Base-by-base conservation (phyloP, 208 protist species). In the Trypanosoma congolense region DNA sequence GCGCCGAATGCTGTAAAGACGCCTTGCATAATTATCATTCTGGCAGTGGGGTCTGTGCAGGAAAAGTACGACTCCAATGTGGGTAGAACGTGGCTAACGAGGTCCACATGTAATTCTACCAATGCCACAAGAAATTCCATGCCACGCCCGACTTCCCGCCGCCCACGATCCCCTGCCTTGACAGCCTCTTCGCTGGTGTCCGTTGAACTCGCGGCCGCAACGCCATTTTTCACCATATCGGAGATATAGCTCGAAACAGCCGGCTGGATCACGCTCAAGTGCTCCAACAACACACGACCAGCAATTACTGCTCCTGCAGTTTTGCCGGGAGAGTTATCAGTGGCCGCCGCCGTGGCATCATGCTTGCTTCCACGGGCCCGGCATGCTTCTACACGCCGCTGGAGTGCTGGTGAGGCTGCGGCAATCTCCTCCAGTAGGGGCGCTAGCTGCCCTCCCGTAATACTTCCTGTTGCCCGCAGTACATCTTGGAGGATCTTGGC, bases 11-110 rank as follows among this genome's bases (percentile, higher is more conserved):
- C 61, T 0, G 68, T 63, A 35, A 63, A 59, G 44, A 86, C 63
- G 24, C 77, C 80, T 42, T 79, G 78, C 35, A 87, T 16, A 21
- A 83, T 47, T 9, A 87, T 55, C 1, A 83, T 56, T 10, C 83
- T 79, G 2, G 85, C 67, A 14, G 87, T 79, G 5, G 65, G 9
- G 25, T 50, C 47, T 2, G 70, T 56, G 55, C 81, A 69, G 16
- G 77, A 48, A n/a, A 91, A 60, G 22, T 69, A 65, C 28, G 71
- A 68, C 5, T 63, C 28, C 2, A 87, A 58, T 2, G 30, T 25
- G 0, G 65, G 72, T 4, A 91, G 12, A 21, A 86, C 54, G 46
- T 77, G 68, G 0, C 51, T 29, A 5, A 77, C 67, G 46, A 87
- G 44, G 18, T 77, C 64, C 0, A 76, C 61, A 38, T 76, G 55